Percentiles rank a stretch among this genome's conserved stretches.
phyloP scores from a whole-genome alignment of 163 green algal species.

The Scenedesmus sp. region DNA sequence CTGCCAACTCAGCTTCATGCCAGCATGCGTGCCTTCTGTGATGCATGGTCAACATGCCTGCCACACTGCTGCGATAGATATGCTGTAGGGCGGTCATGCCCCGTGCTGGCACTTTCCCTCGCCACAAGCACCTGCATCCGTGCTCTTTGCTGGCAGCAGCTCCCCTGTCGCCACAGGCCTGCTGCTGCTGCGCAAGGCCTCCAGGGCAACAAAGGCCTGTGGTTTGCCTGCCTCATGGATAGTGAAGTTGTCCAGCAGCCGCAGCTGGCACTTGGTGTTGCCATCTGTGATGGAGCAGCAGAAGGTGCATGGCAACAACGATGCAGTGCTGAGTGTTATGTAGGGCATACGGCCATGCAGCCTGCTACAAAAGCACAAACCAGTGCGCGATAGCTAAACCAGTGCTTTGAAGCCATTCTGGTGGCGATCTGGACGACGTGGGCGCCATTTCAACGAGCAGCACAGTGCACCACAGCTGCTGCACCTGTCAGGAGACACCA shows the following conservation, averaged over 20 bases:
- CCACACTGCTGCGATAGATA: background rate
- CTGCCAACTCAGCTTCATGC: background rate
- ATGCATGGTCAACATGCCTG: background rate
- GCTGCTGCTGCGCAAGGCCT: conserved; percentile 1
- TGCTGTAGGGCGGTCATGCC: background rate
- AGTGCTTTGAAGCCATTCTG: background rate
- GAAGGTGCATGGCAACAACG: background rate
- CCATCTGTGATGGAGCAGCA: conserved; percentile 26
- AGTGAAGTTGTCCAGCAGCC: conserved; percentile 35
- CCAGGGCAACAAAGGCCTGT: background rate
- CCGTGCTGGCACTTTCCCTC: background rate
- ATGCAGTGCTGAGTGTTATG: background rate
- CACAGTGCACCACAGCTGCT: background rate
- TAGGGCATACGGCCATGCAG: background rate
- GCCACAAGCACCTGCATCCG: background rate
- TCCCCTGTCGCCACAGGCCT: background rate
- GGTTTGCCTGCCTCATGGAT: conserved; percentile 5
- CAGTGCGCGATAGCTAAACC: background rate
- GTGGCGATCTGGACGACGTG: background rate
- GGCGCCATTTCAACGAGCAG: background rate
- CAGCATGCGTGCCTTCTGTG: background rate
- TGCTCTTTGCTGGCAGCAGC: conserved; percentile 6
- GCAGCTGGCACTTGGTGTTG: conserved; percentile 4
- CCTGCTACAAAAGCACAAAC: background rate
- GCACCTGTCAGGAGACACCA: background rate